These are phyloP conservation scores for Agrocybe chaxingu DNA, from an alignment of 768 basidiomycete genomes.

Conservation along the genomic window DNA sequence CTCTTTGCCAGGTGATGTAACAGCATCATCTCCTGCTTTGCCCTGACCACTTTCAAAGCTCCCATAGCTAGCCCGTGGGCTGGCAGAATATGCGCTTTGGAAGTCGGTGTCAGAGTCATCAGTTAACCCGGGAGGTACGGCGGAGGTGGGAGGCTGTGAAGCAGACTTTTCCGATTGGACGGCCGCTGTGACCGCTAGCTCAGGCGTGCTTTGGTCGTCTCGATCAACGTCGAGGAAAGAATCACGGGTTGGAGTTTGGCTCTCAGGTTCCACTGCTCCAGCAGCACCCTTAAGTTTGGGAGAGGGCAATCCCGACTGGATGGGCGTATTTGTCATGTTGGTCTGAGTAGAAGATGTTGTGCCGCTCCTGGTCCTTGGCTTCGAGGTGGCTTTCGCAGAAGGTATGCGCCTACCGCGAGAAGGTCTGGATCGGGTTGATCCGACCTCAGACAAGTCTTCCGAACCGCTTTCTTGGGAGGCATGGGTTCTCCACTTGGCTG, in stretches of 20 bases:
- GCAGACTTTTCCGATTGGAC: conserved; percentile 2
- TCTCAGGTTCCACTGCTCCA: conserved; percentile 25
- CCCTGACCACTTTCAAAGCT: conserved; percentile 36
- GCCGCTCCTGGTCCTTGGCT: conserved; percentile 52
- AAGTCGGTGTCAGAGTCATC: conserved; percentile 86
- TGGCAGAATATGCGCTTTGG: conserved; percentile 80
- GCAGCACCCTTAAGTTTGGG: conserved; percentile 15
- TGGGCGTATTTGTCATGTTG: conserved; percentile 13
- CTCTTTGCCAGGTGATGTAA: conserved; percentile 11
- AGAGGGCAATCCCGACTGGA: conserved; percentile 14
- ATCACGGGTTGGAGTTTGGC: conserved; percentile 38
- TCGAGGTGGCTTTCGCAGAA: conserved; percentile 28
- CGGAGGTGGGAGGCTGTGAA: conserved; percentile 8
- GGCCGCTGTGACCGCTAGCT: conserved; percentile 24
- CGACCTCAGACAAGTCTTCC: conserved; percentile 50
- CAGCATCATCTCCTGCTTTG: conserved; percentile 22
- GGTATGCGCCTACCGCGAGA: conserved; percentile 28
- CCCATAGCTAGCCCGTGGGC: conserved; percentile 65
- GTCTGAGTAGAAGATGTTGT: conserved; percentile 65
- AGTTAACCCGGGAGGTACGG: conserved; percentile 36
- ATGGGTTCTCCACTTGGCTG: conserved; percentile 35
- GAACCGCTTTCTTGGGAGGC: conserved; percentile 47
- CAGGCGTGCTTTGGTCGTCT: conserved; percentile 31
- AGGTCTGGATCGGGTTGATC: conserved; percentile 40
- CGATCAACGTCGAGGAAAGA: conserved; percentile 34